Percentiles rank a stretch among this genome's conserved stretches.
These are phyloP conservation scores for Mycosphaerella sp. DNA, from an alignment of 2,329 filamentous ascomycete species.

Conservation along the genomic window DNA sequence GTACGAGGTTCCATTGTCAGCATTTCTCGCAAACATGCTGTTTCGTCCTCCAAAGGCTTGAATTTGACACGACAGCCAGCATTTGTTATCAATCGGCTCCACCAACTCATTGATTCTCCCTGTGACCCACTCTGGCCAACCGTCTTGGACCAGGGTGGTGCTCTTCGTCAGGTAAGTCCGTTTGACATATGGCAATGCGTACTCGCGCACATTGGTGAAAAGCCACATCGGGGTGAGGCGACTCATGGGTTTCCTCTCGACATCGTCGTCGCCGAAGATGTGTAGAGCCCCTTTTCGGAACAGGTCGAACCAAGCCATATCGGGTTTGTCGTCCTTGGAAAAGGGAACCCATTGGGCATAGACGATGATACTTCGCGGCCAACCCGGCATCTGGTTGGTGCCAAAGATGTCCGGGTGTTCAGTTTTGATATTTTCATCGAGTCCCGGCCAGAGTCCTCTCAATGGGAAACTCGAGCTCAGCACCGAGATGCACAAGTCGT, in stretches of 20 bases:
- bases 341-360: conserved; percentile 48
- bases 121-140: conserved; percentile 38
- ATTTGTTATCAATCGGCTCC: conserved; percentile 34
- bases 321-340: conserved; percentile 31
- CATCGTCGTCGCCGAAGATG: conserved; percentile 24
- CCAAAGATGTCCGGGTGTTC: conserved; percentile 37
- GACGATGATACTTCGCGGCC: conserved; percentile 40
- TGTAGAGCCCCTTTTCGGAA: conserved; percentile 33
- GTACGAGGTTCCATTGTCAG: conserved; percentile 43
- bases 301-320: conserved; percentile 38
- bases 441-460: conserved; percentile 34
- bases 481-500: conserved; percentile 45
- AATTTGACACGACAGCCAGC: conserved; percentile 43
- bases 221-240: conserved; percentile 43
- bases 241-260: conserved; percentile 39
- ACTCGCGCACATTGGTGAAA: conserved; percentile 43
- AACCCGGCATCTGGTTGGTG: conserved; percentile 34
- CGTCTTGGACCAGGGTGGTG: conserved; percentile 36
- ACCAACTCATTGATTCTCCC: conserved; percentile 38
- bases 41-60: conserved; percentile 43
- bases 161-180: conserved; percentile 43
- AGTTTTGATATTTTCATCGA: conserved; percentile 26
- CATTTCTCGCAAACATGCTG: conserved; percentile 40
- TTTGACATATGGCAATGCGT: conserved; percentile 46
- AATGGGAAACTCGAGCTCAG: conserved; percentile 39